A percentile compares a stretch with the other conserved stretches of the same genome.
These are phyloP conservation scores for Hirsutella minnesotensis DNA, from an alignment of 2,329 filamentous ascomycete species.

Conservation along the genomic window DNA sequence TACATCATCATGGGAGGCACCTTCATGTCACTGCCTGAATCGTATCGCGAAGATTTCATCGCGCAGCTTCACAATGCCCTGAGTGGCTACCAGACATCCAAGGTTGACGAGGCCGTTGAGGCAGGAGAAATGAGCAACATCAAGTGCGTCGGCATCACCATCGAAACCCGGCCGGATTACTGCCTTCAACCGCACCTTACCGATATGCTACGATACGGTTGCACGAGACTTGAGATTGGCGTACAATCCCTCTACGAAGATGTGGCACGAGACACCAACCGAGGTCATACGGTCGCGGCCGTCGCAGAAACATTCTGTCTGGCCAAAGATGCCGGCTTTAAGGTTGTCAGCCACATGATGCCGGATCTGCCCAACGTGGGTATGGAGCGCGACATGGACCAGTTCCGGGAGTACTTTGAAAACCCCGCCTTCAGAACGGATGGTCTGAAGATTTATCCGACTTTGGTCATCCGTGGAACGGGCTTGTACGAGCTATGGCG, in stretches of 20 bases:
- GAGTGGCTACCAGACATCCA: slow-evolving; percentile 86
- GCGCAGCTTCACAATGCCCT: slow-evolving; percentile 93
- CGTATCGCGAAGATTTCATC: slow-evolving; percentile 88
- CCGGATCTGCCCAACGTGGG: slow-evolving; percentile 95
- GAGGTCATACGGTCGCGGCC: slow-evolving; percentile 88
- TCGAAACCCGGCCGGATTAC: slow-evolving; percentile 94
- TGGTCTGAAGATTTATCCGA: slow-evolving; percentile 95
- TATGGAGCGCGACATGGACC: slow-evolving; percentile 93
- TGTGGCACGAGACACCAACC: slow-evolving; percentile 93
- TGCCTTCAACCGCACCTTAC: slow-evolving; percentile 91
- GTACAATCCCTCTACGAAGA: slow-evolving; percentile 97
- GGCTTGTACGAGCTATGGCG: slow-evolving; percentile 96
- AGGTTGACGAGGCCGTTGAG: slow-evolving; percentile 90
- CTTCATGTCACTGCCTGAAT: slow-evolving; percentile 89
- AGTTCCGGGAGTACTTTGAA: slow-evolving; percentile 96
- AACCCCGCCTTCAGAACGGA: slow-evolving; percentile 94
- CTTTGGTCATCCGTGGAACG: slow-evolving; percentile 90
- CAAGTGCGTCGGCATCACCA: slow-evolving; percentile 97
- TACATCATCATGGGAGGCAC: slow-evolving; percentile 99
- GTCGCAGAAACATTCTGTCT: slow-evolving; percentile 95
- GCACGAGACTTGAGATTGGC: slow-evolving; percentile 85
- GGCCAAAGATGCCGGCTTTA: slow-evolving; percentile 97
- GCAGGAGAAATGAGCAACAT: slow-evolving; percentile 94
- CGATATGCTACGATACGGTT: slow-evolving; percentile 95
- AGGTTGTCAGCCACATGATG: slow-evolving; percentile 99